Evolutionary conservation across 257 asterid genomes (phyloP).

Genomic region (Ilex aquifolium): DNA sequence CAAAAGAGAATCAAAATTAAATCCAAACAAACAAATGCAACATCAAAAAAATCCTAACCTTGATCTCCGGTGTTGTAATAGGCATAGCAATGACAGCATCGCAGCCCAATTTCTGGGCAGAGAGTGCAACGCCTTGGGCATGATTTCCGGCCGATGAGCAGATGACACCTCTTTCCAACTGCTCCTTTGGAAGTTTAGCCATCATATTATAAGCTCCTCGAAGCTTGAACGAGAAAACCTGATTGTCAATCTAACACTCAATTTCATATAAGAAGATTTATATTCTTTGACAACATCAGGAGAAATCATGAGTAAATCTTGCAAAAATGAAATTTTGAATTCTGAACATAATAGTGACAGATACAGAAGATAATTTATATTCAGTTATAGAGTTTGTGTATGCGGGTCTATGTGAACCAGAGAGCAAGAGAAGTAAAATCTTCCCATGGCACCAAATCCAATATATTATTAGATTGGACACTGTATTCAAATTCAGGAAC

Average conservation of each 20-base stretch:
- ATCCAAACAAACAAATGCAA: background rate
- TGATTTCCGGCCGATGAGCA: constrained; percentile 99
- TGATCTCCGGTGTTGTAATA: constrained; percentile 90
- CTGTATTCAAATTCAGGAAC: no score
- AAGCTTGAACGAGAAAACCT: constrained; percentile 90
- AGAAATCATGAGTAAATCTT: no score
- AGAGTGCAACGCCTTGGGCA: constrained; percentile 95
- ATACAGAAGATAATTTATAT: no score
- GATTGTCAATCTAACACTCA: background rate
- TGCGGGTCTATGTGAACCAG: no score
- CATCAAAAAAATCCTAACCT: constrained; percentile 42
- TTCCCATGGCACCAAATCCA: no score
- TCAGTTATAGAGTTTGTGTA: background rate
- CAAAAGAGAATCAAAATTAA: constrained; percentile 3
- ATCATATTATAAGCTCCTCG: constrained; percentile 99
- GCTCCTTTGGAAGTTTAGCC: constrained; percentile 79
- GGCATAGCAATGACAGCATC: constrained; percentile 87
- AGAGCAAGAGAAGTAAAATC: no score
- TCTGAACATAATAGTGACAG: background rate
- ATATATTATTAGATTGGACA: no score
- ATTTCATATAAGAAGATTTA: background rate
- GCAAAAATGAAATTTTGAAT: no score
- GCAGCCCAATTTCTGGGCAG: constrained; percentile 69
- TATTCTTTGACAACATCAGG: background rate
- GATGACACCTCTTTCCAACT: constrained; percentile 70